Evolutionary conservation across 1,284 basidiomycete species (phyloP).

Genomic region (Trametes polyzona): DNA sequence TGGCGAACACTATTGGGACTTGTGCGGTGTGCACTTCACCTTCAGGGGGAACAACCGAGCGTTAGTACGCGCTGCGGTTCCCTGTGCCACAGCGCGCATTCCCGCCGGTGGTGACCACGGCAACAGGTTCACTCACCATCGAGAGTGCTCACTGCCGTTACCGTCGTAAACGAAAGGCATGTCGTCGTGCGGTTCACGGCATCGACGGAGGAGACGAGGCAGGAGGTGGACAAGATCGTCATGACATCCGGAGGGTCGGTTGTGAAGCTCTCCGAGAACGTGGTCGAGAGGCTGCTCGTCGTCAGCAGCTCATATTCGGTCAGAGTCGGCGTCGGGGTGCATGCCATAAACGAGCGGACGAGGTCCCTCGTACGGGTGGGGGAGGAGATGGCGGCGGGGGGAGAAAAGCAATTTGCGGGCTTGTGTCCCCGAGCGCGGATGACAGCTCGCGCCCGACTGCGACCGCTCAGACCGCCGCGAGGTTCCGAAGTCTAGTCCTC

Average conservation of each 20-base stretch:
- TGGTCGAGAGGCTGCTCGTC: slow-evolving; percentile 22
- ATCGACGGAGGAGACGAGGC: slow-evolving; percentile 17
- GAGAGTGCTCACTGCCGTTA: slow-evolving; percentile 19
- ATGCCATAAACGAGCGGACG: slow-evolving; percentile 33
- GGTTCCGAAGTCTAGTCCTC: slow-evolving; percentile 13
- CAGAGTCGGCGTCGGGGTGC: slow-evolving; percentile 33
- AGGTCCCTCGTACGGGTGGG: neutral
- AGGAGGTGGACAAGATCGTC: slow-evolving; percentile 20
- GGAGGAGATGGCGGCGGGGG: slow-evolving; percentile 8
- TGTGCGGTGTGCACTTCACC: slow-evolving; percentile 25
- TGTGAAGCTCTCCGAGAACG: slow-evolving; percentile 25
- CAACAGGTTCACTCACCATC: slow-evolving; percentile 19
- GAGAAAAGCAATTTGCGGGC: slow-evolving; percentile 16
- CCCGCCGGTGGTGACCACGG: neutral
- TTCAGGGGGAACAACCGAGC: slow-evolving; percentile 4
- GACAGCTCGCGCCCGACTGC: neutral
- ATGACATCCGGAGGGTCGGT: slow-evolving; percentile 28
- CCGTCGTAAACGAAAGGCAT: slow-evolving; percentile 9
- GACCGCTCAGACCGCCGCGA: slow-evolving; percentile 5
- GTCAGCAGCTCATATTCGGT: slow-evolving; percentile 30
- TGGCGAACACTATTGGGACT: slow-evolving; percentile 24
- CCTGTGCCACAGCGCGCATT: neutral
- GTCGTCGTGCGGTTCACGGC: slow-evolving; percentile 8
- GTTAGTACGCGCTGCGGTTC: neutral
- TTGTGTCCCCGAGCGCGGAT: slow-evolving; percentile 8